Evolutionary conservation across 1,139 yeast genomes (phyloP).

Genomic region (Hyphopichia fennica): DNA sequence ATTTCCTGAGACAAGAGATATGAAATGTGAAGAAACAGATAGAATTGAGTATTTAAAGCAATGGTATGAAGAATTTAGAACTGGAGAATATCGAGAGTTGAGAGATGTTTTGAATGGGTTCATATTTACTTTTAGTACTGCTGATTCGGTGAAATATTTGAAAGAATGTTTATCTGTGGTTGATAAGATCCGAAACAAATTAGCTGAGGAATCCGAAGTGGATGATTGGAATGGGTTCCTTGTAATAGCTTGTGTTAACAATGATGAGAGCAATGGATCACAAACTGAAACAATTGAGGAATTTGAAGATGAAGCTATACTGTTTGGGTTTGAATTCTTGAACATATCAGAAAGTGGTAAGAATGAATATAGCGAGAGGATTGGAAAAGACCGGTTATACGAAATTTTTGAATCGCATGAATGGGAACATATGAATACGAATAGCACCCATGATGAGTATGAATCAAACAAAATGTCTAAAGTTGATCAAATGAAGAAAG

Average conservation of each 20-base stretch:
- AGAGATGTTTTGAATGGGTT: slow-evolving; percentile 41
- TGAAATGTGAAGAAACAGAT: background rate
- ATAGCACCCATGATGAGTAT: slow-evolving; percentile 12
- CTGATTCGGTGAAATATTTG: slow-evolving; percentile 15
- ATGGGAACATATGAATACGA: slow-evolving; percentile 29
- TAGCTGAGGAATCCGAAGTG: slow-evolving; percentile 10
- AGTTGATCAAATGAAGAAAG: slow-evolving; percentile 27
- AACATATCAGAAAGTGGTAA: slow-evolving; percentile 21
- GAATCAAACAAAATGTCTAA: slow-evolving; percentile 19
- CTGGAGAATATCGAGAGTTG: slow-evolving; percentile 34
- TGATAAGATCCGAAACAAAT: slow-evolving; percentile 13
- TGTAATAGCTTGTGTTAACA: slow-evolving; percentile 22
- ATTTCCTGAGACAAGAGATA: slow-evolving; percentile 25
- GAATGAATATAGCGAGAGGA: slow-evolving; percentile 26
- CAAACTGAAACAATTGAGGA: slow-evolving; percentile 13
- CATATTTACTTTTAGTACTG: slow-evolving; percentile 31
- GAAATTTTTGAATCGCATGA: slow-evolving; percentile 43
- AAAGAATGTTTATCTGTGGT: slow-evolving; percentile 15
- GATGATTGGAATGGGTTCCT: slow-evolving; percentile 23
- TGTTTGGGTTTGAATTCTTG: slow-evolving; percentile 34
- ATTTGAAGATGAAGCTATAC: slow-evolving; percentile 30
- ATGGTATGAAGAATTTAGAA: slow-evolving; percentile 33
- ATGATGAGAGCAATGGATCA: background rate
- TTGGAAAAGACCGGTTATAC: slow-evolving; percentile 29
- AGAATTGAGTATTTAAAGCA: slow-evolving; percentile 15